Conservation (phyloP, 1,139 yeast species). For the Diutina ranongensis region DNA sequence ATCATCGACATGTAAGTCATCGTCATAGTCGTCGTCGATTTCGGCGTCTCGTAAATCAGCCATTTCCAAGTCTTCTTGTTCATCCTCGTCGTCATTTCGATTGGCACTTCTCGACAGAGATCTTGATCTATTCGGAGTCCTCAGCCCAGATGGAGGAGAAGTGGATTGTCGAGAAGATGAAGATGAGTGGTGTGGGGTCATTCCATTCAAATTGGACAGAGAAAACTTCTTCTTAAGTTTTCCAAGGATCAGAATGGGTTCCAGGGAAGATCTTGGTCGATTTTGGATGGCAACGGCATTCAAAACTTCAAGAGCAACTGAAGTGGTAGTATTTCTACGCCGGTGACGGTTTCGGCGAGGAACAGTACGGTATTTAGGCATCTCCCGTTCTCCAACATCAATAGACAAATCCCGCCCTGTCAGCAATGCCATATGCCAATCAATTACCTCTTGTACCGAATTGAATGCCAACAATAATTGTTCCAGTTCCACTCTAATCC, state of each 20-base stretch:
- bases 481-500: constrained; percentile 58
- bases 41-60: constrained; percentile 21
- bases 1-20: constrained; percentile 14
- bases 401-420: constrained; percentile 56
- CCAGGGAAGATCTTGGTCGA: background rate
- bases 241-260: background rate
- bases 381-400: constrained; percentile 45
- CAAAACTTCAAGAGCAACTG: background rate
- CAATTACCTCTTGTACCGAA: constrained; percentile 44
- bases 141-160: background rate
- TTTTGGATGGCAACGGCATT: background rate
- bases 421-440: constrained; percentile 51
- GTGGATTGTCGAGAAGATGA: background rate
- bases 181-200: background rate
- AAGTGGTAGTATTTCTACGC: background rate
- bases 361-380: constrained; percentile 62
- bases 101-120: background rate
- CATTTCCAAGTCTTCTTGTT: constrained; percentile 13
- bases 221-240: background rate
- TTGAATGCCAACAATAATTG: constrained; percentile 51
- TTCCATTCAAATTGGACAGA: background rate
- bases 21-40: constrained; percentile 33
- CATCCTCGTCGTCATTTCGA: constrained; percentile 22
- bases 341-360: constrained; percentile 48
- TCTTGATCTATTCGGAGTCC: background rate